phyloP scores from a whole-genome alignment of 306 rosid species.

The Corylus heterophylla region DNA sequence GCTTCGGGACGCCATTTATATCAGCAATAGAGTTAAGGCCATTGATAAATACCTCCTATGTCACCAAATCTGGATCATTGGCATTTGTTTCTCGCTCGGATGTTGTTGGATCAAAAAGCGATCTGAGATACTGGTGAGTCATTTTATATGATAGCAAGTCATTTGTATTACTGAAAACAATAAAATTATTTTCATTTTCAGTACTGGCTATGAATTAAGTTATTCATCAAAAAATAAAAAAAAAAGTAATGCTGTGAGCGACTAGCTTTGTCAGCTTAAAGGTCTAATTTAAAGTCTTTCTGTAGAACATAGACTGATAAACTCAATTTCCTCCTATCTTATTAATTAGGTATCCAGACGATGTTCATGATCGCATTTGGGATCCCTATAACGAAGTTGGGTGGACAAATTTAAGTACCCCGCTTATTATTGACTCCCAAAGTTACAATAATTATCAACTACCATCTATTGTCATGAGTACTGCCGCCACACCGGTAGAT shows the following conservation, averaged over 20 bases:
- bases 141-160: background rate
- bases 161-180: background rate
- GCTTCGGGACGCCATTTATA: conserved; percentile 46
- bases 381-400: accelerated
- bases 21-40: conserved; percentile 50
- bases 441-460: background rate
- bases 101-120: conserved; percentile 26
- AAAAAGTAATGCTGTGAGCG: no score
- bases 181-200: no score
- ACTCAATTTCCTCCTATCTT: no score
- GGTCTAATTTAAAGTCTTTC: no score
- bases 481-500: conserved; percentile 31
- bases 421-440: background rate
- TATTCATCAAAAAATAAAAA: no score
- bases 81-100: background rate
- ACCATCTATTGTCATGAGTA: conserved; percentile 37
- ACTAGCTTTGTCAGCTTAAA: no score
- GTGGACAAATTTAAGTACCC: conserved; percentile 18
- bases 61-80: conserved; percentile 15
- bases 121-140: conserved; percentile 11
- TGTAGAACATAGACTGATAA: background rate
- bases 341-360: conserved; percentile 36
- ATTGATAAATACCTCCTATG: conserved; percentile 26
- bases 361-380: conserved; percentile 46
- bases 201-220: no score